Conservation (phyloP, 805 yeast genomes). For the Candida jianshihensis region DNA sequence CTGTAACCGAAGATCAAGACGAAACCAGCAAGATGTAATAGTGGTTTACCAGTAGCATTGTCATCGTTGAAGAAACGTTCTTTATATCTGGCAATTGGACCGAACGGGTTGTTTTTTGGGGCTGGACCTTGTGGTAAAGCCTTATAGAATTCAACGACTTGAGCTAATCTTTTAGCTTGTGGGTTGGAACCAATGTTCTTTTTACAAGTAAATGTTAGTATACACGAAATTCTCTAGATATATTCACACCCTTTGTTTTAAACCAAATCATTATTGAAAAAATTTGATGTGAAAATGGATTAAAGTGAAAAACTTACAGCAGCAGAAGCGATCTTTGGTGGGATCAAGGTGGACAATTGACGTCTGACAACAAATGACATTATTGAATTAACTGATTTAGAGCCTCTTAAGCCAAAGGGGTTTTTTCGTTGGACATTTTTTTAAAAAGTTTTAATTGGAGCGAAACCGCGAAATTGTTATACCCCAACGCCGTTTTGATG, state of each 20-base stretch:
- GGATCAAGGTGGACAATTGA: conserved; percentile 89
- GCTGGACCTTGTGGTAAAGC: conserved; percentile 92
- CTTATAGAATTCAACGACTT: conserved; percentile 93
- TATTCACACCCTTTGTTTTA: neutral
- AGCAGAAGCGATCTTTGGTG: conserved; percentile 98
- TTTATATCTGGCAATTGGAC: conserved; percentile 70
- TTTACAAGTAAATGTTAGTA: conserved; percentile 18
- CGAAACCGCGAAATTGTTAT: neutral
- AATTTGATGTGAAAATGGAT: too few relatives aligned
- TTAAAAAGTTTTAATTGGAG: conserved; percentile 1
- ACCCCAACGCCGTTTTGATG: neutral
- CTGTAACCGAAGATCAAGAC: conserved; percentile 77
- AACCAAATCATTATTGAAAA: neutral
- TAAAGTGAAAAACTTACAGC: conserved; percentile 65
- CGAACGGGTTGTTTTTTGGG: conserved; percentile 61
- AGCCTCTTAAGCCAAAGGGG: conserved; percentile 3
- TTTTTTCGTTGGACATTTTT: conserved; percentile 2
- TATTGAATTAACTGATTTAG: neutral
- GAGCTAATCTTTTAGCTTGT: conserved; percentile 93
- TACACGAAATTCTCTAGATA: too few relatives aligned
- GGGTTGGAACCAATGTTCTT: conserved; percentile 92
- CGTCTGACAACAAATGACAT: conserved; percentile 91
- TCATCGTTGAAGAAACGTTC: conserved; percentile 82
- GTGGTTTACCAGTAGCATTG: conserved; percentile 78
- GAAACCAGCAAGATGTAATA: conserved; percentile 66